Evolutionary conservation across 805 yeast genomes (phyloP).

Genomic region (Candida railenensis): DNA sequence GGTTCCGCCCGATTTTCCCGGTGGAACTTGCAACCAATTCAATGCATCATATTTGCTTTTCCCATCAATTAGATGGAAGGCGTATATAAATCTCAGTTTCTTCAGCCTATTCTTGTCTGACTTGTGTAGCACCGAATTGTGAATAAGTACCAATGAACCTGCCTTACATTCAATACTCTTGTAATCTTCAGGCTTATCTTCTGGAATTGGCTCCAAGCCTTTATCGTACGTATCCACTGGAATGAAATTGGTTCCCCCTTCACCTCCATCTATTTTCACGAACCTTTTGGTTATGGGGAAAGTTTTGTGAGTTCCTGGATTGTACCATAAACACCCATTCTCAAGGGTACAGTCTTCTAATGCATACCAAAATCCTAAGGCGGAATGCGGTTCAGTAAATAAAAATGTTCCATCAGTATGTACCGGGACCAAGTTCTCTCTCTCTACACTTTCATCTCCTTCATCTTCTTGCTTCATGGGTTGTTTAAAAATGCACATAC

Average conservation of each 20-base stretch:
- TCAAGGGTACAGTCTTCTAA: slow-evolving; percentile 65
- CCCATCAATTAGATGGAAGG: slow-evolving; percentile 80
- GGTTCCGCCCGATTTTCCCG: slow-evolving; percentile 53
- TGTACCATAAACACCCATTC: slow-evolving; percentile 69
- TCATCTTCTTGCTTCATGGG: slow-evolving; percentile 6
- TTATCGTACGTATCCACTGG: slow-evolving; percentile 23
- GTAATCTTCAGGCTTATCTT: slow-evolving; percentile 42
- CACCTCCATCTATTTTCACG: slow-evolving; percentile 49
- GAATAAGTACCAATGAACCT: slow-evolving; percentile 69
- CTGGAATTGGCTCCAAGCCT: slow-evolving; percentile 12
- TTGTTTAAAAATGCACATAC: slow-evolving; percentile 79
- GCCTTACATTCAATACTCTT: slow-evolving; percentile 60
- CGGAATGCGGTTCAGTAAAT: slow-evolving; percentile 67
- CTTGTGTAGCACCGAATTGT: slow-evolving; percentile 70
- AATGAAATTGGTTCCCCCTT: slow-evolving; percentile 58
- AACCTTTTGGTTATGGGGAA: slow-evolving; percentile 60
- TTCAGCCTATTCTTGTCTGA: slow-evolving; percentile 58
- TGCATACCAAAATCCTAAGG: slow-evolving; percentile 82
- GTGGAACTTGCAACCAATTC: slow-evolving; percentile 81
- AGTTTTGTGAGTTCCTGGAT: slow-evolving; percentile 69
- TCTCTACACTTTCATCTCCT: slow-evolving; percentile 11
- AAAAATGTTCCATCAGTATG: slow-evolving; percentile 77
- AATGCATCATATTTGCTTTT: slow-evolving; percentile 53
- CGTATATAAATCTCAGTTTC: slow-evolving; percentile 69
- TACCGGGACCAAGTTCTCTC: slow-evolving; percentile 64